Conservation (phyloP, 495 filamentous ascomycete species). For the Talaromyces wortmannii region DNA sequence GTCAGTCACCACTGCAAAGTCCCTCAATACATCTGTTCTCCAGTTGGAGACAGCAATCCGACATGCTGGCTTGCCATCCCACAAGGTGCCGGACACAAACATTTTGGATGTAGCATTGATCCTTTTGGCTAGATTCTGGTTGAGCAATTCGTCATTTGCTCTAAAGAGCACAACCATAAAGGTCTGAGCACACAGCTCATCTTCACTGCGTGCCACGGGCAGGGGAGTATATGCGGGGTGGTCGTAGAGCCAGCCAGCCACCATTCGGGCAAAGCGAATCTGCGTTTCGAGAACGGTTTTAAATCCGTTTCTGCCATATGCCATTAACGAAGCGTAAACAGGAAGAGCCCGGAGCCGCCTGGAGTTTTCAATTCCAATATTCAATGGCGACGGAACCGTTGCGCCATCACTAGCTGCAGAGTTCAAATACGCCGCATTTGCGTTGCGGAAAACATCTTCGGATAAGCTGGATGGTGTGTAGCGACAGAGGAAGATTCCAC, state of each 20-base stretch:
- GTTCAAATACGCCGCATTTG: conserved; percentile 77
- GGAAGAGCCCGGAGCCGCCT: conserved; percentile 84
- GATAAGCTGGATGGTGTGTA: conserved; percentile 40
- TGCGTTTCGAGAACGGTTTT: conserved; percentile 64
- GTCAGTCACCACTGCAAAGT: conserved; percentile 26
- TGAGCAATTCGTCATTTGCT: conserved; percentile 62
- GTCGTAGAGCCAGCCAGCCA: conserved; percentile 55
- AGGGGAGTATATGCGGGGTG: conserved; percentile 60
- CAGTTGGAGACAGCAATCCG: conserved; percentile 83
- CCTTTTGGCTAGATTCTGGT: conserved; percentile 52
- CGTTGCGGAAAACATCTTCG: conserved; percentile 67
- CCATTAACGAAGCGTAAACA: conserved; percentile 73
- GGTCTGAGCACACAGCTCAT: conserved; percentile 37
- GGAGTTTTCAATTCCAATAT: conserved; percentile 88
- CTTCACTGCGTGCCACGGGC: conserved; percentile 31
- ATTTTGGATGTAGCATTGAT: conserved; percentile 73
- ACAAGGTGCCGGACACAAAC: conserved; percentile 77
- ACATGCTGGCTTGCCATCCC: conserved; percentile 64
- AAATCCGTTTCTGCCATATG: conserved; percentile 68
- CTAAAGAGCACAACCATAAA: conserved; percentile 79
- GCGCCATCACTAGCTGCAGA: conserved; percentile 21
- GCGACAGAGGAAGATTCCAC: conserved; percentile 78
- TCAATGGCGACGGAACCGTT: conserved; percentile 70
- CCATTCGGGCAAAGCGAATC: conserved; percentile 58
- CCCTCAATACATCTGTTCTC: conserved; percentile 41